phyloP scores from a whole-genome alignment of 2,329 filamentous ascomycete genomes.

The Penicillium hordei region DNA sequence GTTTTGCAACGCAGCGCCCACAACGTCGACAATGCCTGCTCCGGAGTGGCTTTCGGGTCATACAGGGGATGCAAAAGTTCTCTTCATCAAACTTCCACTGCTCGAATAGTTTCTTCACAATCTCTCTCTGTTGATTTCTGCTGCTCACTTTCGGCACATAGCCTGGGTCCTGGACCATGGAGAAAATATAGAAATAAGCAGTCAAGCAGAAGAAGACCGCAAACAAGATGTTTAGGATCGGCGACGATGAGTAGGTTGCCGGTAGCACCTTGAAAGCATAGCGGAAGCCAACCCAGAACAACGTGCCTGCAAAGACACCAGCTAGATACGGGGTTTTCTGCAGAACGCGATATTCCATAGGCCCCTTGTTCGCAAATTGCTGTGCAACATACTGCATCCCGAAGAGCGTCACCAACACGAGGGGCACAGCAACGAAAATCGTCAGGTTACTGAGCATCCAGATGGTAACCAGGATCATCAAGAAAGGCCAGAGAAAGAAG shows the following conservation, averaged over 20 bases:
- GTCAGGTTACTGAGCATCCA: constrained; percentile 72
- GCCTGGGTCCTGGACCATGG: constrained; percentile 87
- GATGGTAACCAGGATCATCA: constrained; percentile 69
- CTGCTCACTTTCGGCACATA: constrained; percentile 89
- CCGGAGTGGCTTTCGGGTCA: constrained; percentile 87
- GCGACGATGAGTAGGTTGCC: constrained; percentile 63
- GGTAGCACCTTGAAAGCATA: constrained; percentile 75
- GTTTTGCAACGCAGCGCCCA: constrained; percentile 88
- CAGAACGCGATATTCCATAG: constrained; percentile 82
- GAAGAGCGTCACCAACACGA: constrained; percentile 64
- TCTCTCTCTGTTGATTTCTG: constrained; percentile 82
- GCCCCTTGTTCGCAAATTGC: constrained; percentile 77
- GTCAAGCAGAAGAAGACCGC: constrained; percentile 63
- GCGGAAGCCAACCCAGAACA: constrained; percentile 76
- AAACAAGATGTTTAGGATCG: constrained; percentile 79
- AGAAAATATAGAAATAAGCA: constrained; percentile 80
- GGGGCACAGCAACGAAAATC: constrained; percentile 72
- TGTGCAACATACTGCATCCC: constrained; percentile 73
- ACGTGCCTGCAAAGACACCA: constrained; percentile 83
- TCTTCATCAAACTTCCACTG: constrained; percentile 89
- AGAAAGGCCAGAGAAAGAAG: constrained; percentile 84
- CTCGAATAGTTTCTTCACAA: constrained; percentile 82
- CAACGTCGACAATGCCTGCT: constrained; percentile 96
- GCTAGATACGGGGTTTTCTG: constrained; percentile 93
- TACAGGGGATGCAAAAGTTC: constrained; percentile 91